Percentiles rank a stretch among this genome's conserved stretches.
Conservation (phyloP, 2,329 filamentous ascomycete species). For the Paecilomyces niveus region DNA sequence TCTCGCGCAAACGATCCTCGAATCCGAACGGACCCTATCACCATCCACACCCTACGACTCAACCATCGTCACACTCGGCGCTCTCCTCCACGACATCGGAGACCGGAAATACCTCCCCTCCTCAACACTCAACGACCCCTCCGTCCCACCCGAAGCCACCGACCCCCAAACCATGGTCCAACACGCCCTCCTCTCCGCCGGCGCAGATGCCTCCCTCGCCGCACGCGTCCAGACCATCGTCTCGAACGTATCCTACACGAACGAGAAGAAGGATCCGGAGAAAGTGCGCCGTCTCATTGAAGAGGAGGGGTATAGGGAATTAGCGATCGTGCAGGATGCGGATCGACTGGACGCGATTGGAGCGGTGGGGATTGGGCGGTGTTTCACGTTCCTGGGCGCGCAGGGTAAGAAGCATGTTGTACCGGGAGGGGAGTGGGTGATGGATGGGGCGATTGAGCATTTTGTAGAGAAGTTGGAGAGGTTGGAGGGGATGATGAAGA, state of each 20-base stretch:
- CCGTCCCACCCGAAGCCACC: neutral
- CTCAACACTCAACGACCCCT: neutral
- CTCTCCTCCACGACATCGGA: conserved; percentile 79
- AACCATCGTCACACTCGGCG: conserved; percentile 58
- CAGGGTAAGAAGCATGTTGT: conserved; percentile 19
- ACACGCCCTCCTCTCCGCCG: conserved; percentile 27
- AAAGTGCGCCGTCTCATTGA: conserved; percentile 56
- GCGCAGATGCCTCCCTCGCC: conserved; percentile 54
- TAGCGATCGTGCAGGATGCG: conserved; percentile 84
- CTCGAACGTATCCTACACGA: conserved; percentile 68
- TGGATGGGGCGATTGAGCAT: conserved; percentile 64
- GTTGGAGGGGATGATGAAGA: conserved; percentile 57
- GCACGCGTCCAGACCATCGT: conserved; percentile 64
- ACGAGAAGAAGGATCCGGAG: conserved; percentile 59
- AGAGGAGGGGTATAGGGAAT: conserved; percentile 54
- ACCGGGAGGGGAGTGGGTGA: conserved; percentile 28
- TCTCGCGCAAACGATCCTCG: conserved; percentile 61
- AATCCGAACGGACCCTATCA: conserved; percentile 33
- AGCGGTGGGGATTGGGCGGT: conserved; percentile 72
- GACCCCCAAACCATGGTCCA: conserved; percentile 23
- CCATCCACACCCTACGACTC: conserved; percentile 41
- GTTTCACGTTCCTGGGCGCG: conserved; percentile 69
- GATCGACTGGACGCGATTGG: conserved; percentile 89
- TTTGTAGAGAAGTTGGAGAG: conserved; percentile 68
- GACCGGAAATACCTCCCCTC: conserved; percentile 70